Evolutionary conservation across 225 moss, liverwort and hornwort genomes (phyloP), one percentile per base, ranked within the genome.

Genomic region (Sphagnum tenellum): DNA sequence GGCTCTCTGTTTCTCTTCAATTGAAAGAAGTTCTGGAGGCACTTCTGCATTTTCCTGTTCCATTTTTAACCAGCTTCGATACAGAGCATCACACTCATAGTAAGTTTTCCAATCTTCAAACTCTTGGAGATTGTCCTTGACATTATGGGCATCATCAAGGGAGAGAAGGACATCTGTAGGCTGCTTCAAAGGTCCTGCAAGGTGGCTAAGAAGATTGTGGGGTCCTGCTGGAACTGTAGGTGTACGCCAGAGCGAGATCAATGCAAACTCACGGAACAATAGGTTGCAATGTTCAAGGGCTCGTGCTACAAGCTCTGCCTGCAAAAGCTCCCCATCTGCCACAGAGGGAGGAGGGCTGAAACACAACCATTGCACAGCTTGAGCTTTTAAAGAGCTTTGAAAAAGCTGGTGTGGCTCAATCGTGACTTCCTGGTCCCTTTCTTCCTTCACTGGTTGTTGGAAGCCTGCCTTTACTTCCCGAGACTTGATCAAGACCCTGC

Each of bases 281-380:
- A 93, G 78, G 73, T 98, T 98, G 81, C 93, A 89, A 49, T 93
- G 84, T 63, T 98, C 89, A 72, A 98, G 82, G 61, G 98, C 98
- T 58, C 87, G 83, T 9, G 85, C 86, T 51, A 93, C 77, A 47
- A 98, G 75, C 72, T 98, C 90, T 64, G 82, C 86, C 67, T 74
- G 84, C 47, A 98, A 78, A 14, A 77, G 66, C 55, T 98, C 89
- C 12, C 78, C 64, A 47, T 81, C 84, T 53, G 78, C 68, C 67
- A 88, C 70, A 71, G 67, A 77, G 55, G 68, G 71, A 67, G 98
- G 90, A 68, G 90, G 87, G 66, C 70, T 74, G 67, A 98, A 98
- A 71, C 98, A 98, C 50, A 98, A 73, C 98, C 98, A 98, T 75
- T 93, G 89, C 46, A 98, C 87, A 73, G 83, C 86, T 72, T 93